Evolutionary conservation across 83 land plant genomes (phyloP).

Genomic region (Picea abies): DNA sequence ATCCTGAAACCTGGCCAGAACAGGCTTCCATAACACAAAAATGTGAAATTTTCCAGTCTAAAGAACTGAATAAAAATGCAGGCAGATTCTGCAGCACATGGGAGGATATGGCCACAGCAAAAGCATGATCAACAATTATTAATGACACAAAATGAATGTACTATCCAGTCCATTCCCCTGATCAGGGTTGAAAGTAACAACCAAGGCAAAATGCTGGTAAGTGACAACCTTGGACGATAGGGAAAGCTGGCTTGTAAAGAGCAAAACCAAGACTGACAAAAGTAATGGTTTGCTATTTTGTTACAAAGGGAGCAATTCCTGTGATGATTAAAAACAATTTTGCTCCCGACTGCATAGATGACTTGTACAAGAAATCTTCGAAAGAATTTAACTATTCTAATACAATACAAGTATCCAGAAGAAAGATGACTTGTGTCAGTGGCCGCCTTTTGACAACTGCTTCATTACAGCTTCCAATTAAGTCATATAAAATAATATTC

Average conservation of each 20-base stretch:
- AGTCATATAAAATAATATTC: not conserved
- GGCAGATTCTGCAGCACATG: conserved; percentile 19
- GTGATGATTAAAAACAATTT: conserved; percentile 19
- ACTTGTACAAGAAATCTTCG: conserved; percentile 21
- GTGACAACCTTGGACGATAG: not conserved
- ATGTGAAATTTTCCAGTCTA: conserved; percentile 10
- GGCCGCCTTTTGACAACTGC: conserved; percentile 14
- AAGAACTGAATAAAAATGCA: conserved; percentile 14
- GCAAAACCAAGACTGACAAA: conserved; percentile 14
- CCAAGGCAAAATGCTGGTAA: conserved; percentile 6
- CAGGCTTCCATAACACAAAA: conserved; percentile 21
- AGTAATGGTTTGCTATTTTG: conserved; percentile 12
- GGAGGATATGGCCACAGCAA: conserved; percentile 14
- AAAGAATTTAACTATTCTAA: conserved; percentile 21
- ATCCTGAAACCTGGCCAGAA: conserved; percentile 17
- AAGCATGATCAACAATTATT: conserved; percentile 20
- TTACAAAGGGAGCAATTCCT: conserved; percentile 21
- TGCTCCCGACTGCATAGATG: conserved; percentile 20
- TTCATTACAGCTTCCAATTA: conserved; percentile 13
- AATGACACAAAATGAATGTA: conserved; percentile 20
- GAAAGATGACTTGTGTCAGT: conserved; percentile 14
- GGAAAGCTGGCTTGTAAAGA: conserved; percentile 19
- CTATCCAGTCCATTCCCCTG: conserved; percentile 16
- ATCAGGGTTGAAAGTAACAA: conserved; percentile 4
- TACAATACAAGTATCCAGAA: conserved; percentile 22